Percentiles rank a stretch among this genome's conserved stretches.
Conservation (phyloP, 2,329 filamentous ascomycete species). For the Hypoxylon sp. region DNA sequence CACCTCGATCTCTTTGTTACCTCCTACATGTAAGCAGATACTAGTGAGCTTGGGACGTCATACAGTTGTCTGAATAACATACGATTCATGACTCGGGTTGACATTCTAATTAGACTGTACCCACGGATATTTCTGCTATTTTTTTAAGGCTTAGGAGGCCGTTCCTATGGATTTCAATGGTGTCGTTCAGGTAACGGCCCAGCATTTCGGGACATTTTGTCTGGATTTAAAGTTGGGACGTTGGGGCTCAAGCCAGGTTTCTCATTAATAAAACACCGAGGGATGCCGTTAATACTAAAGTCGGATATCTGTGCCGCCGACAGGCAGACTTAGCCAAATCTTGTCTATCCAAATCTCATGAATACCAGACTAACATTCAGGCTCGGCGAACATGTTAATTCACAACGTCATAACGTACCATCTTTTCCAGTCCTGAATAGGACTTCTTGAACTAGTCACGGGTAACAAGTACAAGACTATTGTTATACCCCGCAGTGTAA, state of each 20-base stretch:
- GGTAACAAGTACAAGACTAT: slow-evolving; percentile 24
- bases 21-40: slow-evolving; percentile 24
- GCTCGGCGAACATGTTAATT: slow-evolving; percentile 14
- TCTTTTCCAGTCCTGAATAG: slow-evolving; percentile 13
- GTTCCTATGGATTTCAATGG: slow-evolving; percentile 5
- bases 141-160: not conserved
- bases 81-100: slow-evolving; percentile 9
- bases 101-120: not conserved
- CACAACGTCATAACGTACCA: slow-evolving; percentile 43
- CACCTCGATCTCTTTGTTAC: slow-evolving; percentile 23
- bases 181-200: slow-evolving; percentile 18
- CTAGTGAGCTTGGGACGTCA: slow-evolving; percentile 33
- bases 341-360: slow-evolving; percentile 3
- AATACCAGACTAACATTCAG: slow-evolving; percentile 5
- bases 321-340: not conserved
- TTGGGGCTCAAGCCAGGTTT: slow-evolving; percentile 27
- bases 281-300: slow-evolving; percentile 1
- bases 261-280: slow-evolving; percentile 33
- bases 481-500: slow-evolving; percentile 41
- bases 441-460: slow-evolving; percentile 18
- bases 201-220: slow-evolving; percentile 23
- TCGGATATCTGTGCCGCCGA: slow-evolving; percentile 17
- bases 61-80: slow-evolving; percentile 28
- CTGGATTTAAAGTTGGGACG: slow-evolving; percentile 14
- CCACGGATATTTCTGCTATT: slow-evolving; percentile 6